Conservation (phyloP, 306 rosid genomes). For the Begonia fuchsioides region DNA sequence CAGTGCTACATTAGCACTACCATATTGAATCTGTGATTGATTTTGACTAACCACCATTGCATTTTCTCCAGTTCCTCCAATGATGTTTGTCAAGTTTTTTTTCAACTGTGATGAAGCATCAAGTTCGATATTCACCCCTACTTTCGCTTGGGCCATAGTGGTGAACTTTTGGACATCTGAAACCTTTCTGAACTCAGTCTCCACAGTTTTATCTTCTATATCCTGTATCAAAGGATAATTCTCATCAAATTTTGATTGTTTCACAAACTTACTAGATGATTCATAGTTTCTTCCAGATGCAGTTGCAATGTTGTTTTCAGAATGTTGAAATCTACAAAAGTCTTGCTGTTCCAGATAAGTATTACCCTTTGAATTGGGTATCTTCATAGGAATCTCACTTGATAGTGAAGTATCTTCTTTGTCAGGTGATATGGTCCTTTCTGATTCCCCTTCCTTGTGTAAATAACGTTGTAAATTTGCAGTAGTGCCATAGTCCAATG, state of each 20-base stretch:
- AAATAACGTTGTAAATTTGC: slow-evolving; percentile 19
- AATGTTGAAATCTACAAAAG: slow-evolving; percentile 11
- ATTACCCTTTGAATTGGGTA: slow-evolving; percentile 17
- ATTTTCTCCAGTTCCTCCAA: slow-evolving; percentile 26
- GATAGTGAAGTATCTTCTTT: slow-evolving; percentile 11
- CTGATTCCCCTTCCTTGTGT: slow-evolving; percentile 11
- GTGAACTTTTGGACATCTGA: slow-evolving; percentile 14
- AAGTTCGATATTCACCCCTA: slow-evolving; percentile 16
- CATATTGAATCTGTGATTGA: slow-evolving; percentile 18
- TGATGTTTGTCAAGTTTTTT: slow-evolving; percentile 14
- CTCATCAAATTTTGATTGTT: slow-evolving; percentile 14
- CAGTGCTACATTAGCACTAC: slow-evolving; percentile 13
- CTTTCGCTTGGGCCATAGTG: slow-evolving; percentile 14
- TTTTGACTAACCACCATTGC: slow-evolving; percentile 12
- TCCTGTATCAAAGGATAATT: slow-evolving; percentile 19
- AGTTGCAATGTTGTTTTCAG: slow-evolving; percentile 11
- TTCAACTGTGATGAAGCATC: slow-evolving; percentile 12
- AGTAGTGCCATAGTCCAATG: slow-evolving; percentile 12
- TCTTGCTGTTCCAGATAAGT: slow-evolving; percentile 21
- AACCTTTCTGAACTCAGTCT: slow-evolving; percentile 15
- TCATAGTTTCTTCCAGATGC: slow-evolving; percentile 16
- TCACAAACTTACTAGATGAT: slow-evolving; percentile 11
- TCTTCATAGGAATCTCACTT: slow-evolving; percentile 15
- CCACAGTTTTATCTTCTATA: slow-evolving; percentile 21
- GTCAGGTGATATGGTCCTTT: slow-evolving; percentile 9